Evolutionary conservation across 2,329 filamentous ascomycete species (phyloP).

Genomic region (Paracamarosporium sp.): DNA sequence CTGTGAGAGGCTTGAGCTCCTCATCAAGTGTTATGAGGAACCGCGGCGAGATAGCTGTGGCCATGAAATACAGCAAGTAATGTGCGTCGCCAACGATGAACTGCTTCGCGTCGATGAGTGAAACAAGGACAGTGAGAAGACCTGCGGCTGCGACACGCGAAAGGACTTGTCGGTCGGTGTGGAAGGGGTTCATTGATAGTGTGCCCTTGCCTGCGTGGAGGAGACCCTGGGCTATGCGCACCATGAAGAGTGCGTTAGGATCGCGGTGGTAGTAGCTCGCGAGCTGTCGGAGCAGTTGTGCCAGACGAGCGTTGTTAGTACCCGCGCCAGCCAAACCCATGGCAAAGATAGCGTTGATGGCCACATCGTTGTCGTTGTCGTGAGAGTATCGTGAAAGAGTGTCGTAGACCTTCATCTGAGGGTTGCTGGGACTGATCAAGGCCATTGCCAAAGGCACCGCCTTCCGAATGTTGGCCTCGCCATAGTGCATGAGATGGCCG

Average conservation of each 20-base stretch:
- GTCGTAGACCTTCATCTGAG: conserved; percentile 99
- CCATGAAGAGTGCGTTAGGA: conserved; percentile 97
- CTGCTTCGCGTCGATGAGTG: conserved; percentile 94
- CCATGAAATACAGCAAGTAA: conserved; percentile 96
- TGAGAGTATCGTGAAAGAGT: conserved; percentile 96
- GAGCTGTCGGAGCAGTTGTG: conserved; percentile 90
- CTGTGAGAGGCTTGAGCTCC: conserved; percentile 88
- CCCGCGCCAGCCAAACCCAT: conserved; percentile 97
- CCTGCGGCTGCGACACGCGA: conserved; percentile 90
- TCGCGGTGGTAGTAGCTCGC: conserved; percentile 99
- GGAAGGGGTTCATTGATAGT: conserved; percentile 95
- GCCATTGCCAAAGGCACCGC: conserved; percentile 97
- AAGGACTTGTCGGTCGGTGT: conserved; percentile 94
- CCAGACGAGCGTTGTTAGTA: conserved; percentile 96
- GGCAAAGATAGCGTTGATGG: conserved; percentile 97
- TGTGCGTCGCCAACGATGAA: conserved; percentile 77
- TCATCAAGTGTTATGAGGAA: conserved; percentile 97
- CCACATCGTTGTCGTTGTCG: conserved; percentile 98
- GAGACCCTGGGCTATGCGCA: conserved; percentile 95
- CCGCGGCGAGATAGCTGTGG: conserved; percentile 94
- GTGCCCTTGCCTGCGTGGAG: conserved; percentile 99
- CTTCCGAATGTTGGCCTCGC: conserved; percentile 94
- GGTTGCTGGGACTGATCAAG: conserved; percentile 94
- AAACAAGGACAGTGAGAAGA: conserved; percentile 86
- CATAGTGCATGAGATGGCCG: conserved; percentile 98